Percentiles rank a stretch among this genome's conserved stretches.
These are phyloP conservation scores for Onygenales sp. DNA, from an alignment of 2,329 filamentous ascomycete species.

Conservation along the genomic window DNA sequence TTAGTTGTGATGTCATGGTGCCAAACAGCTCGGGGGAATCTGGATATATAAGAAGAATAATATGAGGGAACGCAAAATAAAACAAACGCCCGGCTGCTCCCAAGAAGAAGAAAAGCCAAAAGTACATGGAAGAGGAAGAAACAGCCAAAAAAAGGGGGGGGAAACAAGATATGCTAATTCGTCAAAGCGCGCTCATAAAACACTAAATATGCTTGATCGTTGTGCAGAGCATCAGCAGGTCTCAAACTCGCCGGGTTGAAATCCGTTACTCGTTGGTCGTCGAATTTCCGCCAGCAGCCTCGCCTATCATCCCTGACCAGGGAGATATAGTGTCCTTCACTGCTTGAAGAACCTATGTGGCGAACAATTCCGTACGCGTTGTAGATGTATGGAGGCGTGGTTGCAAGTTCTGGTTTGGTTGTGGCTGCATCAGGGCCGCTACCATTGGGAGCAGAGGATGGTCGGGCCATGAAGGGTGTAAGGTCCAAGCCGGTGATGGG, in stretches of 20 bases:
- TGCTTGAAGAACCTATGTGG: constrained; percentile 59
- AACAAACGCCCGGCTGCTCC: too few species aligned
- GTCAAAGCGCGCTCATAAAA: constrained; percentile 48
- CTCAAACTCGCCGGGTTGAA: constrained; percentile 47
- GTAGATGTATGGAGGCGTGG: constrained; percentile 57
- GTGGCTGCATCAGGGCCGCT: constrained; percentile 51
- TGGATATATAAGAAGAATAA: too few species aligned
- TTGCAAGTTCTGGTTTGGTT: constrained; percentile 26
- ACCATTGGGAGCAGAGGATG: constrained; percentile 22
- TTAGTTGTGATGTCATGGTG: too few species aligned
- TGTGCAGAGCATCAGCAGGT: constrained; percentile 45
- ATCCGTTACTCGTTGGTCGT: constrained; percentile 47
- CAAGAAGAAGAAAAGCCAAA: neutral
- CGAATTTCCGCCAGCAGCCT: constrained; percentile 52
- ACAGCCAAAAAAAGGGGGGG: neutral
- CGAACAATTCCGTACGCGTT: constrained; percentile 78
- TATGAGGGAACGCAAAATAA: too few species aligned
- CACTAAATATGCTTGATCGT: constrained; percentile 56
- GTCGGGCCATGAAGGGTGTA: constrained; percentile 49
- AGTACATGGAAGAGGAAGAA: neutral
- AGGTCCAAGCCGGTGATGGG: constrained; percentile 62
- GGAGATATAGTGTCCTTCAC: constrained; percentile 71
- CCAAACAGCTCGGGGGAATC: too few species aligned
- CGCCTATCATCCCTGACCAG: constrained; percentile 54
- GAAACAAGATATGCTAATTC: constrained; percentile 19